Evolutionary conservation across 73 alveolate species (phyloP).

Genomic region (Stentor coeruleus): DNA sequence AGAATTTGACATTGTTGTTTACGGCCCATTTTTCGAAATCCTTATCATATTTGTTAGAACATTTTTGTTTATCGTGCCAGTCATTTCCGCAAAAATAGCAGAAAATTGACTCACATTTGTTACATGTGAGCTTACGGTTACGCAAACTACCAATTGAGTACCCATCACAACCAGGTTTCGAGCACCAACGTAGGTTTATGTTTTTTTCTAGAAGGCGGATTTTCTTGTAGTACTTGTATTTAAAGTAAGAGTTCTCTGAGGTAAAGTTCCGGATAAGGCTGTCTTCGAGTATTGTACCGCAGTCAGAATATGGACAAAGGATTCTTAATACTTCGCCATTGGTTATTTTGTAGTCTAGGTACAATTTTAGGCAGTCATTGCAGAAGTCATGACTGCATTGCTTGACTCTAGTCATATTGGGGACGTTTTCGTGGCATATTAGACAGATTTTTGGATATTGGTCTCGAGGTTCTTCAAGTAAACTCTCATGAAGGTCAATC

Average conservation of each 20-base stretch:
- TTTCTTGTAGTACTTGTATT: background rate
- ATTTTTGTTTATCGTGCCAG: constrained; percentile 15
- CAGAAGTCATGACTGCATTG: background rate
- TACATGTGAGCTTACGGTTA: background rate
- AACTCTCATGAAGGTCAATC: background rate
- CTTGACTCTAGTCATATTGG: background rate
- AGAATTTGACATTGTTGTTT: background rate
- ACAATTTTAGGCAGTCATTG: background rate
- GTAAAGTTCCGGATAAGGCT: background rate
- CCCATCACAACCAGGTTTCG: constrained; percentile 18
- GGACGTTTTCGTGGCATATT: background rate
- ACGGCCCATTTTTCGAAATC: constrained; percentile 22
- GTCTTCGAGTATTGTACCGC: background rate
- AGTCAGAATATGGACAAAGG: background rate
- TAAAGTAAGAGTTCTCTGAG: background rate
- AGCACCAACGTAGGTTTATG: constrained; percentile 7
- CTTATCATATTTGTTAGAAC: background rate
- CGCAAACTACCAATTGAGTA: constrained; percentile 14
- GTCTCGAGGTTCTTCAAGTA: background rate
- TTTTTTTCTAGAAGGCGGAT: background rate
- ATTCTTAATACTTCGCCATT: background rate
- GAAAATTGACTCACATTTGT: background rate
- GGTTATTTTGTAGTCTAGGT: background rate
- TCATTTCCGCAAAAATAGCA: background rate
- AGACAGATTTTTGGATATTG: background rate